Evolutionary conservation across 176 grass and related monocot species (phyloP).

Genomic region (Musa itinerans): DNA sequence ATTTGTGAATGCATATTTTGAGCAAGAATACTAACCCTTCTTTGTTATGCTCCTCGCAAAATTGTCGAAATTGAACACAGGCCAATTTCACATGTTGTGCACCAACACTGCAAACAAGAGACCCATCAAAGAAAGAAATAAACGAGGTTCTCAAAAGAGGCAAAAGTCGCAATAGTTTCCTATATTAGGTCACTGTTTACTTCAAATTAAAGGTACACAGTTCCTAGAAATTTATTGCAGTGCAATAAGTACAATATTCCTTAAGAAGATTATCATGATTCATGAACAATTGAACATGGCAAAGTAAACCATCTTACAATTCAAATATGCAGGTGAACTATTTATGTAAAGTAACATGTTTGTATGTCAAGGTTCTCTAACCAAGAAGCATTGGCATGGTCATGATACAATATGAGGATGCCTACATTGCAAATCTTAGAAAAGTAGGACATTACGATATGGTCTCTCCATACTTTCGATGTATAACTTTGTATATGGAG

Average conservation of each 20-base stretch:
- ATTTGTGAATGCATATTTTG: not conserved
- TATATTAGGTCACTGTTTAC: not conserved
- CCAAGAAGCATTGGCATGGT: too few relatives aligned
- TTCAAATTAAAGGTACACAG: not conserved
- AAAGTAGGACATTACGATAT: too few relatives aligned
- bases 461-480: too few relatives aligned
- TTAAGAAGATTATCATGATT: not conserved
- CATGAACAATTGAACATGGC: not conserved
- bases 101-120: slow-evolving; percentile 48
- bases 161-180: not conserved
- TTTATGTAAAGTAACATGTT: too few relatives aligned
- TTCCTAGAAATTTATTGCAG: not conserved
- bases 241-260: too few relatives aligned
- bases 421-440: too few relatives aligned
- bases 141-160: not conserved
- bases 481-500: too few relatives aligned
- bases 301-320: not conserved
- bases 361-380: too few relatives aligned
- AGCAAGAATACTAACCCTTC: slow-evolving; percentile 33
- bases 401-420: too few relatives aligned
- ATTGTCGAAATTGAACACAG: slow-evolving; percentile 43
- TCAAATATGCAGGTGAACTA: too few relatives aligned
- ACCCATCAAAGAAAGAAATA: not conserved
- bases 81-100: slow-evolving; percentile 58
- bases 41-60: slow-evolving; percentile 48